phyloP scores from a whole-genome alignment of 2,329 filamentous ascomycete genomes.

The Sclerotinia sclerotiorum region DNA sequence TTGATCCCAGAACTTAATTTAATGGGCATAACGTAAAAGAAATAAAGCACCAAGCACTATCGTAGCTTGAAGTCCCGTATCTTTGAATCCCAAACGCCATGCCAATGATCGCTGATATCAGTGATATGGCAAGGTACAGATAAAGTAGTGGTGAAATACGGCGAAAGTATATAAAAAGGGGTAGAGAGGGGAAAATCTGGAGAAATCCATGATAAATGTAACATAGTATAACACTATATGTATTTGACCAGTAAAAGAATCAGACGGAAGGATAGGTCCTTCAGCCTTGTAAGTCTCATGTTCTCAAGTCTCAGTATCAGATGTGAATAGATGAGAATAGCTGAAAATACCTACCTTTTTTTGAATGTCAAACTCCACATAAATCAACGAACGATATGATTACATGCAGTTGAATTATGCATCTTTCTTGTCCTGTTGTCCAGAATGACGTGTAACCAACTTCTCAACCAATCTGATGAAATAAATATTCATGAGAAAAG shows the following conservation, averaged over 20 bases:
- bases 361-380: background rate
- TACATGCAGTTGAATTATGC: background rate
- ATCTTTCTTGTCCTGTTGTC: conserved; percentile 1
- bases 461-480: background rate
- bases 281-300: background rate
- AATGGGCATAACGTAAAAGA: conserved; percentile 9
- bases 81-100: background rate
- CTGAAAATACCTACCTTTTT: background rate
- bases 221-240: too few species aligned
- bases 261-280: background rate
- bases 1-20: background rate
- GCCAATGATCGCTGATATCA: too few species aligned
- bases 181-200: background rate
- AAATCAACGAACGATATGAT: background rate
- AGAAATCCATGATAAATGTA: background rate
- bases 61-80: background rate
- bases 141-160: background rate
- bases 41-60: background rate
- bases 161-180: conserved; percentile 6
- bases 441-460: conserved; percentile 15
- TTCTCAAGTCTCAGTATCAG: too few species aligned
- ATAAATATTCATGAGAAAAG: background rate
- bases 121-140: background rate
- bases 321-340: background rate
- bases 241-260: background rate